Evolutionary conservation across 257 asterid species (phyloP).

Genomic region (Nicotiana tabacum): DNA sequence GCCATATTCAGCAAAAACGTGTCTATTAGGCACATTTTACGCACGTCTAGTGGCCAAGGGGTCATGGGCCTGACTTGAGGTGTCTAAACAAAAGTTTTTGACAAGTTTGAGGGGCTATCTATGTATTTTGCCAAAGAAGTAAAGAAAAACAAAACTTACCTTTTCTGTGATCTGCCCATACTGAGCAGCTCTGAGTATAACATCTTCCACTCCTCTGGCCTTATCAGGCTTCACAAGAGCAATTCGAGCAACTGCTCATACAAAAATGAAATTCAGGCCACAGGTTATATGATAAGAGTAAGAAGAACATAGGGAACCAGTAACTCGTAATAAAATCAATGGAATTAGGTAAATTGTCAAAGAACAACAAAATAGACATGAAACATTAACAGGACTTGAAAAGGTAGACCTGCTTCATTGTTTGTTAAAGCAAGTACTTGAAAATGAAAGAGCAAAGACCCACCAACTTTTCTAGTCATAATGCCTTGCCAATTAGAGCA

Average conservation of each 20-base stretch:
- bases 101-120: too few relatives aligned
- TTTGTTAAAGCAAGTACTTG: background rate
- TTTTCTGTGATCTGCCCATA: slow-evolving; percentile 82
- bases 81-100: too few relatives aligned
- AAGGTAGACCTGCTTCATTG: background rate
- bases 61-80: too few relatives aligned
- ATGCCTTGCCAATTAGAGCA: background rate
- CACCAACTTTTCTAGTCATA: background rate
- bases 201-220: slow-evolving; percentile 98
- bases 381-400: background rate
- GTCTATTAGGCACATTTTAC: too few relatives aligned
- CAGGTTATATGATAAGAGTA: background rate
- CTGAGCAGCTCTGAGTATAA: slow-evolving; percentile 80
- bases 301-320: background rate
- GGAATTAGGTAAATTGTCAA: too few relatives aligned
- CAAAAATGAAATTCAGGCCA: background rate
- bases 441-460: background rate
- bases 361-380: background rate
- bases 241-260: slow-evolving; percentile 79
- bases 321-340: too few relatives aligned
- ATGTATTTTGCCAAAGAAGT: background rate
- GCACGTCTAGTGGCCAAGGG: too few relatives aligned
- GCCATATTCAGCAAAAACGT: too few relatives aligned
- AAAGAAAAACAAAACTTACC: slow-evolving; percentile 32
- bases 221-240: slow-evolving; percentile 96